Conservation (phyloP, 2,329 filamentous ascomycete species). For the Colletotrichum caudatum region DNA sequence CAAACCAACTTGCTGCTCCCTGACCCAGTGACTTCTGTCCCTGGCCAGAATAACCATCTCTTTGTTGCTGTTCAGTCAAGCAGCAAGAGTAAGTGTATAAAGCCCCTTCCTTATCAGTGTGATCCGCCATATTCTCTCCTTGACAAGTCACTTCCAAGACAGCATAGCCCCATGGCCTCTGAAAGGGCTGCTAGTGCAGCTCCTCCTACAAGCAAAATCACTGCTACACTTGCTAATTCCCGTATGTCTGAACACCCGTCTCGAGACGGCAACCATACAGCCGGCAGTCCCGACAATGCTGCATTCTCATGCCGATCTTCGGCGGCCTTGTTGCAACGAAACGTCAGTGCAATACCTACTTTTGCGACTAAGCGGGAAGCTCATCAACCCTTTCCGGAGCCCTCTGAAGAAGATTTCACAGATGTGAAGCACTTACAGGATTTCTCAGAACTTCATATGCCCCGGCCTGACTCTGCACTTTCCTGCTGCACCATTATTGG, state of each 20-base stretch:
- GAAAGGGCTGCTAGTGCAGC: slow-evolving; percentile 23
- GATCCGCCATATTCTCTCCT: slow-evolving; percentile 1
- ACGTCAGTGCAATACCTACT: not conserved
- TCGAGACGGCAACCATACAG: not conserved
- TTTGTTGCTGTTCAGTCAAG: slow-evolving; percentile 22
- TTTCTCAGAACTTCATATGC: not conserved
- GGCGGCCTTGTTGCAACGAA: not conserved
- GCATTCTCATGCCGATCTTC: not conserved
- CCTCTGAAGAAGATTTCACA: not conserved
- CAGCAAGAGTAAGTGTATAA: slow-evolving; percentile 12
- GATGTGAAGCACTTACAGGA: not conserved
- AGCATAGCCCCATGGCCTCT: not conserved
- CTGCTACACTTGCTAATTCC: slow-evolving; percentile 12
- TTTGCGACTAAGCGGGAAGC: not conserved
- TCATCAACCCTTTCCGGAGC: not conserved
- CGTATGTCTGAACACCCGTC: not conserved
- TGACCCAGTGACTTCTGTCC: slow-evolving; percentile 2
- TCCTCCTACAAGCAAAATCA: not conserved
- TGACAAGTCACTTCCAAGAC: not conserved
- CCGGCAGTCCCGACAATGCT: not conserved
- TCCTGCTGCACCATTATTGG: slow-evolving; percentile 11
- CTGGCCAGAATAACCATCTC: not conserved
- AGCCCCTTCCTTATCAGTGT: not conserved
- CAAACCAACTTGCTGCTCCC: not conserved
- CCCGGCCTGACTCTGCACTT: slow-evolving; percentile 18